Evolutionary conservation across 306 rosid species (phyloP).

Genomic region (Castanea mollissima): DNA sequence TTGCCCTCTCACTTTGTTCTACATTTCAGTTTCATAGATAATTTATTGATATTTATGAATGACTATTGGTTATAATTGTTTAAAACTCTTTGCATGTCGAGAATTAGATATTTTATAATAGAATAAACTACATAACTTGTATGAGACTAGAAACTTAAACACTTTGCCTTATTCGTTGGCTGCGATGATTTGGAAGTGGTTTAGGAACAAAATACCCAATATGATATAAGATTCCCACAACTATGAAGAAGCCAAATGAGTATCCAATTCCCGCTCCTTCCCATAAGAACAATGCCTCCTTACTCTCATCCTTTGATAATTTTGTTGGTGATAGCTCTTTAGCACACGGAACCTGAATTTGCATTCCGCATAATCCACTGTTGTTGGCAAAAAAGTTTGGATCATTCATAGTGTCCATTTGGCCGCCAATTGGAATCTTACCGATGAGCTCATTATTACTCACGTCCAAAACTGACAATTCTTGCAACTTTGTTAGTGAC

Average conservation of each 20-base stretch:
- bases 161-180: neutral
- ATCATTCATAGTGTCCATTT: slow-evolving; percentile 27
- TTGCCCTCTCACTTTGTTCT: no score
- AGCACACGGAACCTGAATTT: slow-evolving; percentile 12
- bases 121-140: neutral
- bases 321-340: slow-evolving; percentile 7
- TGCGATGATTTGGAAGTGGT: neutral
- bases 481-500: slow-evolving; percentile 7
- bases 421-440: slow-evolving; percentile 25
- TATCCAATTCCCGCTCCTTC: slow-evolving; percentile 25
- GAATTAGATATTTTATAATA: no score
- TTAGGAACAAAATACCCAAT: neutral
- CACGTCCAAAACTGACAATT: slow-evolving; percentile 15
- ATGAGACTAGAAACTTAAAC: neutral
- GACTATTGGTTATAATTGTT: neutral
- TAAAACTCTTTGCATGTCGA: no score
- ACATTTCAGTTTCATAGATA: neutral
- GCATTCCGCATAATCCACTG: slow-evolving; percentile 30
- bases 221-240: slow-evolving; percentile 5
- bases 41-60: neutral
- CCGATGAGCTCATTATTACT: slow-evolving; percentile 27
- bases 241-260: slow-evolving; percentile 7
- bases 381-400: slow-evolving; percentile 28
- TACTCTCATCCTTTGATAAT: neutral
- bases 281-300: slow-evolving; percentile 18